These are phyloP conservation scores for Aspergillus niger DNA, from an alignment of 2,329 filamentous ascomycete species.

Conservation along the genomic window DNA sequence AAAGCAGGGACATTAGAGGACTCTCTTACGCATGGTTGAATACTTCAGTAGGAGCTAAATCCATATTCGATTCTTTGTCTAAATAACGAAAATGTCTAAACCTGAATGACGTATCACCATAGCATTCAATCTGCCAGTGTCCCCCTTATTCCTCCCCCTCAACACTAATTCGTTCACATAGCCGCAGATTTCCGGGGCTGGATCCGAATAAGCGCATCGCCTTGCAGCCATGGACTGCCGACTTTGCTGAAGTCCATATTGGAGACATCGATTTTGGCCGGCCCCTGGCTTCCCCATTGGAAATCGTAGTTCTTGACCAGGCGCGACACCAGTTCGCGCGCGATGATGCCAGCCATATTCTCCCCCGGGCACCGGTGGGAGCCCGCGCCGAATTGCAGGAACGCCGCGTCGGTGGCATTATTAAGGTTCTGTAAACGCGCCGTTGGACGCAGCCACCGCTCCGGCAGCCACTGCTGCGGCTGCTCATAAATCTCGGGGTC, in stretches of 20 bases:
- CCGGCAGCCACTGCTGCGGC: not conserved
- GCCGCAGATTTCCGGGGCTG: not conserved
- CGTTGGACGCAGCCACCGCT: not conserved
- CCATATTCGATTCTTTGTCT: no score
- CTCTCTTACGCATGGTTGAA: no score
- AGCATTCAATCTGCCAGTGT: not conserved
- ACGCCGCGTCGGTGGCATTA: not conserved
- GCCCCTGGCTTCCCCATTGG: not conserved
- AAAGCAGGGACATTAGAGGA: no score
- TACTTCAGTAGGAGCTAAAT: no score
- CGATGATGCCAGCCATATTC: constrained; percentile 4
- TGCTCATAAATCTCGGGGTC: constrained; percentile 1
- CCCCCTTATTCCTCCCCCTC: not conserved
- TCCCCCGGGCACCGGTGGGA: constrained; percentile 5
- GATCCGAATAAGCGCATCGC: constrained; percentile 5
- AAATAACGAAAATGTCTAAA: no score
- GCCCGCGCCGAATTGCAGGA: not conserved
- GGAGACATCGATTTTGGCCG: not conserved
- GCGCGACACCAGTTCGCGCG: not conserved
- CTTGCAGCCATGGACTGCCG: constrained; percentile 9
- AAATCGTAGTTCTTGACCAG: not conserved
- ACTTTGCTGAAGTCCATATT: constrained; percentile 7
- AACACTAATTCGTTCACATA: not conserved
- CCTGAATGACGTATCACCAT: not conserved
- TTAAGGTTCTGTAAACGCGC: not conserved